Base-by-base conservation (phyloP, 2,329 filamentous ascomycete genomes). In the Sordariomycetes sp. region DNA sequence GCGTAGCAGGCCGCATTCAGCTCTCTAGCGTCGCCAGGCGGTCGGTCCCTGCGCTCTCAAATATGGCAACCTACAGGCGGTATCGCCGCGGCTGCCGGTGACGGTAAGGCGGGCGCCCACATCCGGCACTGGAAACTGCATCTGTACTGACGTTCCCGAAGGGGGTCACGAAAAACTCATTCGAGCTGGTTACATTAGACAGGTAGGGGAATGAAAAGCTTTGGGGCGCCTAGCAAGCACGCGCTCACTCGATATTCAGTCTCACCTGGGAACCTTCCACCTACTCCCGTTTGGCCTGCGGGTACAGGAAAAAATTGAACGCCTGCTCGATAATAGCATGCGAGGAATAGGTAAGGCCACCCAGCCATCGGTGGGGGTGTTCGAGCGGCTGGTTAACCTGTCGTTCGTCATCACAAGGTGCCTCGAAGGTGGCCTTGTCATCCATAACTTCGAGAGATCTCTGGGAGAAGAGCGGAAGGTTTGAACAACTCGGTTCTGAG, bases 251-350 rank as follows among this genome's bases (percentile, higher is more conserved):
- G 20, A 14, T 18, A 37, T 10, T n/a, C 64, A 91, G 84, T 86
- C 90, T 22, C 88, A 96, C 68, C 84, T 92, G 8, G 94, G 94
- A 32, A 84, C 97, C 40, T 99, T 97, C 65, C 94, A 99, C 67
- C 79, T 96, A 67, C 79, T 99, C 1, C 94, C 94, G 0, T 74
- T 99, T 0, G 94, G 94, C 0, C 78, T 90, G 34, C 82, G 90
- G 32, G 90, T 97, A 0, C 91, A 96, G 66, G 82, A 90, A 56
- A 99, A 97, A 70, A 76, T 97, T 34, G 91, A 97, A 67, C 74
- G 74, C 12, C 74, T 97, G 12, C 87, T 99, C 64, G 92, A 97
- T 68, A 89, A 88, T 67, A 85, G 97, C 68, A 99, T 99, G 94
- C 76, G 77, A 57, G 80, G 79, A 37, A 72, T 94, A 64, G 87